These are phyloP conservation scores for Trametes versicolor DNA, from an alignment of 1,284 basidiomycete genomes.

Conservation along the genomic window DNA sequence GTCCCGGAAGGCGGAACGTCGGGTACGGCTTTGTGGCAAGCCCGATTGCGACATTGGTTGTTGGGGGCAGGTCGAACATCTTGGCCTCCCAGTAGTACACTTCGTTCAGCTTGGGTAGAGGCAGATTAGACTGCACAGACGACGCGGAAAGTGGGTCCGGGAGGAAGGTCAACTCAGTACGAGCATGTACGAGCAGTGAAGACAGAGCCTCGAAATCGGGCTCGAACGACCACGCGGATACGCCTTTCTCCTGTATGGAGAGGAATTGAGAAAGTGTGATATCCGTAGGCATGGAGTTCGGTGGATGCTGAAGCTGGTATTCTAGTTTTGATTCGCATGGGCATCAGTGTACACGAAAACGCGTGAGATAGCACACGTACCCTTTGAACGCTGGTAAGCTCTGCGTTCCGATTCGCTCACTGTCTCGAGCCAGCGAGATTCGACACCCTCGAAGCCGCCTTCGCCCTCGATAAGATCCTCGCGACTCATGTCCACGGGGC, in stretches of 20 bases:
- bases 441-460: conserved; percentile 91
- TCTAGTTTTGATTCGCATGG: conserved; percentile 58
- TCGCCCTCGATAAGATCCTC: conserved; percentile 91
- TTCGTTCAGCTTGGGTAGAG: conserved; percentile 94
- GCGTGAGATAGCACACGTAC: conserved; percentile 54
- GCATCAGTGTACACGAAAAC: conserved; percentile 14
- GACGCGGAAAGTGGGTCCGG: conserved; percentile 94
- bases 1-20: conserved; percentile 90
- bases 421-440: conserved; percentile 92
- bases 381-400: conserved; percentile 89
- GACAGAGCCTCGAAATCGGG: conserved; percentile 95
- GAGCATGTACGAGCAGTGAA: conserved; percentile 89
- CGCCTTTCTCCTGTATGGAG: conserved; percentile 97
- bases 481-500: conserved; percentile 92
- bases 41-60: conserved; percentile 88
- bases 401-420: conserved; percentile 74
- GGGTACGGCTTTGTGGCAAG: conserved; percentile 96
- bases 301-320: conserved; percentile 90
- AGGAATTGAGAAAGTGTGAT: conserved; percentile 97
- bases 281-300: conserved; percentile 93
- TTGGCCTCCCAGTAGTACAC: conserved; percentile 99
- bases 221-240: conserved; percentile 97
- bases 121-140: conserved; percentile 93
- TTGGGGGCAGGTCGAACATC: conserved; percentile 92
- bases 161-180: conserved; percentile 96